Evolutionary conservation across 73 alveolate genomes (phyloP).

Genomic region (Uronychia binucleata): DNA sequence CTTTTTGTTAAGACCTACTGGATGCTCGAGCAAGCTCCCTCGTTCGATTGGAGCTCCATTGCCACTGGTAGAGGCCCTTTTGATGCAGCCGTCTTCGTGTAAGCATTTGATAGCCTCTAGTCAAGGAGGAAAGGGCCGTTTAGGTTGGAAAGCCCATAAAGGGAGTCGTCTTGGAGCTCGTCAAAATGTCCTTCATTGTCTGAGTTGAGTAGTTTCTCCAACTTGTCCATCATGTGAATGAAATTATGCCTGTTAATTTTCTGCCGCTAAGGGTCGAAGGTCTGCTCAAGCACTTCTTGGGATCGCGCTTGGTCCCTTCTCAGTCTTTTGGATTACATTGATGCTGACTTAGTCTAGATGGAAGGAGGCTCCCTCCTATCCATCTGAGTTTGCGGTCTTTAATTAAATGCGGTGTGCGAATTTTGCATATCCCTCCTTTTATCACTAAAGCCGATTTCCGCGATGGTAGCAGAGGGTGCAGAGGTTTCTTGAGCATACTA

Average conservation of each 20-base stretch:
- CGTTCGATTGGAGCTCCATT: too few relatives aligned
- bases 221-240: background rate
- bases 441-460: background rate
- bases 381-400: background rate
- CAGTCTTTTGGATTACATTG: background rate
- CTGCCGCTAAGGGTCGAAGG: background rate
- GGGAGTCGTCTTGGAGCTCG: background rate
- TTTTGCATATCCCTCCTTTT: background rate
- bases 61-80: background rate
- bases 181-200: background rate
- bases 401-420: background rate
- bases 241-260: background rate
- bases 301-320: background rate
- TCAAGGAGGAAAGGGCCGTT: background rate
- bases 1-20: conserved; percentile 10
- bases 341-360: background rate
- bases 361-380: background rate
- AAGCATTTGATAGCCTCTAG: too few relatives aligned
- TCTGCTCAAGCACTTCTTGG: background rate
- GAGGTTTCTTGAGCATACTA: background rate
- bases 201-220: background rate
- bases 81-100: background rate
- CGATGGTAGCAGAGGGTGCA: background rate
- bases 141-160: background rate
- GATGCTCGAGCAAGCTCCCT: too few relatives aligned